Evolutionary conservation across 2,329 filamentous ascomycete genomes (phyloP).

Genomic region (Periglandula ipomoeae): DNA sequence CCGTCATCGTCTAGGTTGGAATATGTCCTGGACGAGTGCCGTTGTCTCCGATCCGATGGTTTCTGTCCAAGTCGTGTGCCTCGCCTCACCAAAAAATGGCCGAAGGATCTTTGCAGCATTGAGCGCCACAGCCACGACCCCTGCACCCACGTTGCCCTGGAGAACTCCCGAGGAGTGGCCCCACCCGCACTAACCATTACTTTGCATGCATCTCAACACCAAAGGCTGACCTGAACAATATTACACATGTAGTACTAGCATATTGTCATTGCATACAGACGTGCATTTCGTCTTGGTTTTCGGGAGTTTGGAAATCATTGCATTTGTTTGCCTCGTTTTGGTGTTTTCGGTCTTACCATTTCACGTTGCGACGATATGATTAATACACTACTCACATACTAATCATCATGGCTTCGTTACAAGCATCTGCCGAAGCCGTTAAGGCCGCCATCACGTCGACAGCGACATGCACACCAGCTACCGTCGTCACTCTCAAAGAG

Average conservation of each 20-base stretch:
- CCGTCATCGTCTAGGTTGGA: slow-evolving; percentile 8
- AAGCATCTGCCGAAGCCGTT: slow-evolving; percentile 38
- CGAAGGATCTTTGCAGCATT: no score
- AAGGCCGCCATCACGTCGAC: slow-evolving; percentile 44
- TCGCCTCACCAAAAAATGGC: no score
- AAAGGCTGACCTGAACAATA: slow-evolving; percentile 8
- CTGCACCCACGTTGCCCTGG: slow-evolving; percentile 23
- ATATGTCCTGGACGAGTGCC: neutral
- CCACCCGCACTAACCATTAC: slow-evolving; percentile 3
- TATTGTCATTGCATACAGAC: slow-evolving; percentile 13
- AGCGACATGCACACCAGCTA: slow-evolving; percentile 43
- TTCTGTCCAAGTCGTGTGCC: no score
- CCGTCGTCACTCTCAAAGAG: slow-evolving; percentile 38
- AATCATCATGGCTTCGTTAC: slow-evolving; percentile 33
- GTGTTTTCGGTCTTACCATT: slow-evolving; percentile 6
- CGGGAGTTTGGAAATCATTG: neutral
- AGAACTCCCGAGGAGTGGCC: slow-evolving; percentile 28
- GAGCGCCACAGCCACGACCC: neutral
- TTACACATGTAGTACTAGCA: slow-evolving; percentile 7
- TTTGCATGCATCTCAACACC: slow-evolving; percentile 8
- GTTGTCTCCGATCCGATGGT: neutral
- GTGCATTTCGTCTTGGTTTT: slow-evolving; percentile 16
- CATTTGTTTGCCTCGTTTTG: slow-evolving; percentile 7
- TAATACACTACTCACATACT: slow-evolving; percentile 17
- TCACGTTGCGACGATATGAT: slow-evolving; percentile 23